A percentile compares a stretch with the other conserved stretches of the same genome.
phyloP scores from a whole-genome alignment of 2,329 filamentous ascomycete species.

The Venturia nashicola region DNA sequence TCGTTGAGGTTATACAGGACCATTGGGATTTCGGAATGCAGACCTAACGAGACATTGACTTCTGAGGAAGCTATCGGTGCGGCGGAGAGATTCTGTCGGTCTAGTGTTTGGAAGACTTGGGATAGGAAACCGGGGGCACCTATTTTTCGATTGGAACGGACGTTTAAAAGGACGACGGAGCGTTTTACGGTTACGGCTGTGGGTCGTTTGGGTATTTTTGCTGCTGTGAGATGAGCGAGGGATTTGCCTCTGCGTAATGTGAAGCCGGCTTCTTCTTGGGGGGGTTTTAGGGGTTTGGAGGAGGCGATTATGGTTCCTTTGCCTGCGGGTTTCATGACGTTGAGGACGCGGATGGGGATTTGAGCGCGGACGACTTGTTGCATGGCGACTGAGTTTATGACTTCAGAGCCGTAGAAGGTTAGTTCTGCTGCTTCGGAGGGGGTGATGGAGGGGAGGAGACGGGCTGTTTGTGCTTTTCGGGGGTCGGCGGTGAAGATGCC shows the following conservation, averaged over 20 bases:
- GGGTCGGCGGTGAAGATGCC: conserved; percentile 2
- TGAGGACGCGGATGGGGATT: not conserved
- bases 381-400: not conserved
- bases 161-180: not conserved
- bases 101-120: not conserved
- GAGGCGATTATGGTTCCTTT: not conserved
- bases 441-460: not conserved
- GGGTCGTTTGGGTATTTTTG: conserved; percentile 4
- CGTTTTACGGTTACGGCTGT: not conserved
- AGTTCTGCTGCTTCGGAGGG: conserved; percentile 3
- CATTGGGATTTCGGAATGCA: not conserved
- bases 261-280: conserved; percentile 5
- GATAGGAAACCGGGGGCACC: not conserved
- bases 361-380: conserved; percentile 1
- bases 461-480: not conserved
- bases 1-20: not conserved
- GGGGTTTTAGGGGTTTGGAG: not conserved
- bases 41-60: not conserved
- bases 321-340: not conserved
- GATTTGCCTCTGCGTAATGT: conserved; percentile 9
- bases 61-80: not conserved
- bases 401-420: conserved; percentile 1
- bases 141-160: not conserved
- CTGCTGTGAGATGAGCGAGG: conserved; percentile 11
- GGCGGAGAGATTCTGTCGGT: not conserved